Conservation (phyloP, 2,329 filamentous ascomycete genomes). For the Monilinia fructigena region DNA sequence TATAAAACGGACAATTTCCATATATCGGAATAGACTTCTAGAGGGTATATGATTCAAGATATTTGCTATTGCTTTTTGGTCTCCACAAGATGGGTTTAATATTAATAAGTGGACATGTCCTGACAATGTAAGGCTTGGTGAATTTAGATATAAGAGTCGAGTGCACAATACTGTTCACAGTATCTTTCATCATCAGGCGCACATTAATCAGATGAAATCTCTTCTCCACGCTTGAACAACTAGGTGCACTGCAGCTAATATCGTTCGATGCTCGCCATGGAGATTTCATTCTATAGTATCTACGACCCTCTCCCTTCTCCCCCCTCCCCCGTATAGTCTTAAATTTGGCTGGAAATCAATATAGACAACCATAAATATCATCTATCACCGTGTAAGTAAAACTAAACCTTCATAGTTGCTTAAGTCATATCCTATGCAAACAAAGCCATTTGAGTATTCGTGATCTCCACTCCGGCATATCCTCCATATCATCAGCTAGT, state of each 20-base stretch:
- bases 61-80: no score
- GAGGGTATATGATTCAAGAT: no score
- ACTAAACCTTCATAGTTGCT: not conserved
- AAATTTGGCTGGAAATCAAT: not conserved
- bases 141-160: not conserved
- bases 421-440: not conserved
- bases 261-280: not conserved
- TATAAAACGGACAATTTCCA: no score
- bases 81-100: no score
- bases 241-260: not conserved
- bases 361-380: not conserved
- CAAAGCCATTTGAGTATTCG: no score
- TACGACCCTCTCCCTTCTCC: not conserved
- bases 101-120: no score
- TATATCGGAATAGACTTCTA: no score
- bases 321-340: not conserved
- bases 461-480: not conserved
- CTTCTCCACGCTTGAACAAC: not conserved
- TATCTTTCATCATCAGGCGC: no score
- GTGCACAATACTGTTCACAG: rapidly evolving
- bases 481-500: not conserved
- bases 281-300: not conserved
- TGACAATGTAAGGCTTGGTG: not conserved
- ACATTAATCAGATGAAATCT: not conserved
- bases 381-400: not conserved